Evolutionary conservation across 78 protist genomes (phyloP), one percentile per base, ranked within the genome.

Genomic region (Cyanophora paradoxa): DNA sequence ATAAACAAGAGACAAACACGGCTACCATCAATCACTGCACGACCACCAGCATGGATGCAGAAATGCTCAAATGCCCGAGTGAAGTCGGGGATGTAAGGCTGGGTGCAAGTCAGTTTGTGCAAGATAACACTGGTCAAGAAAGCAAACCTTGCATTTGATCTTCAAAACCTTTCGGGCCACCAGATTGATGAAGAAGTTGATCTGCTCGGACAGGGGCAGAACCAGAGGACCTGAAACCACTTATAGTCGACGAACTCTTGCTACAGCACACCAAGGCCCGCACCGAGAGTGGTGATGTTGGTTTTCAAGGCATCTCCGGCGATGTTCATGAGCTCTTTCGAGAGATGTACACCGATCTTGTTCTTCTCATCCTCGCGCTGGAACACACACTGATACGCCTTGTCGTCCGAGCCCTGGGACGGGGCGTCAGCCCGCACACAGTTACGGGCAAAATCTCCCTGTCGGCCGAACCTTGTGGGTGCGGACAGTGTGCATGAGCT

Each of bases 271-370:
- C n/a, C n/a, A n/a, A n/a, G n/a, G n/a, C n/a, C n/a, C n/a, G n/a
- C n/a, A n/a, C 90, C 93, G 17, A 91, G 85, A 24, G 78, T 78
- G 1, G 89, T 86, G 36, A 91, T 62, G 82, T 91, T 88, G 46
- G 70, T 44, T 66, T 84, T 54, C 33, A 91, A 46, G 4, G 90
- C 88, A 7, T 73, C 75, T 59, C 88, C 90, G 22, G 81, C 86
- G 30, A 79, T 84, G 14, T 41, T 40, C 77, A 87, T 48, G 13
- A 91, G 39, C 33, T 73, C 70, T 58, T 81, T 83, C 31, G 85
- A 73, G 7, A 91, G 79, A 28, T 86, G 52, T 4, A 91, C 93
- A 59, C 95, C 95, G 33, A 34, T 40, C 46, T 57, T 40, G n/a
- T 85, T 85, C n/a, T 76, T 58, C 4, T 7, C 19, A 64, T 91